Conservation (phyloP, 2,329 filamentous ascomycete genomes). For the Cordyceps fumosorosea region DNA sequence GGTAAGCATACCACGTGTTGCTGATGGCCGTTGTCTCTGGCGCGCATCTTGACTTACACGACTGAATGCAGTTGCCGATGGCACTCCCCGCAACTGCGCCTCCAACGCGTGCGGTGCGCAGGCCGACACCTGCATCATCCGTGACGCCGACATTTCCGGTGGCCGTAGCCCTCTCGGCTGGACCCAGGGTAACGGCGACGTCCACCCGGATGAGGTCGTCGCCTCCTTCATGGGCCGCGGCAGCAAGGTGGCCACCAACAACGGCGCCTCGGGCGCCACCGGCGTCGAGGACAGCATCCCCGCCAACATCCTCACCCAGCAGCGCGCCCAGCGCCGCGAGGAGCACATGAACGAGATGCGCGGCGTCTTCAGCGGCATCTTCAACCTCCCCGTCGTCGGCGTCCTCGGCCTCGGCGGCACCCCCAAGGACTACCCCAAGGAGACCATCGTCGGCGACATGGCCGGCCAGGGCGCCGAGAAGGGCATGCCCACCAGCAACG, state of each 20-base stretch:
- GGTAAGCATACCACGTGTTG: background rate
- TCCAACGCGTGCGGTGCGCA: slow-evolving; percentile 50
- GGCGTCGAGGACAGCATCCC: slow-evolving; percentile 32
- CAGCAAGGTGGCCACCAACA: slow-evolving; percentile 24
- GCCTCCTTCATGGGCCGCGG: slow-evolving; percentile 47
- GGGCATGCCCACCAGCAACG: slow-evolving; percentile 54
- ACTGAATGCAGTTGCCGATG: slow-evolving; percentile 40
- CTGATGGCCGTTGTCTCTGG: too few relatives aligned
- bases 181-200: slow-evolving; percentile 46
- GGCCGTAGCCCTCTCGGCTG: slow-evolving; percentile 51
- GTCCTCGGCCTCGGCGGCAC: slow-evolving; percentile 22
- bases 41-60: background rate
- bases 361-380: slow-evolving; percentile 16
- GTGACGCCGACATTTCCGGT: slow-evolving; percentile 45
- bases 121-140: slow-evolving; percentile 58
- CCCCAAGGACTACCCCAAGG: slow-evolving; percentile 35
- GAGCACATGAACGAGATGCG: slow-evolving; percentile 10
- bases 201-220: slow-evolving; percentile 47
- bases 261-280: slow-evolving; percentile 27
- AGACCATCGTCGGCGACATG: slow-evolving; percentile 47
- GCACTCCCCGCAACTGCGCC: slow-evolving; percentile 56
- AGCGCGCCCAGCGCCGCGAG: slow-evolving; percentile 11
- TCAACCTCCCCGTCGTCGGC: slow-evolving; percentile 10
- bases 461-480: slow-evolving; percentile 45
- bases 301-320: background rate